phyloP scores from a whole-genome alignment of 2,329 filamentous ascomycete species.

The Diaporthe sp. region DNA sequence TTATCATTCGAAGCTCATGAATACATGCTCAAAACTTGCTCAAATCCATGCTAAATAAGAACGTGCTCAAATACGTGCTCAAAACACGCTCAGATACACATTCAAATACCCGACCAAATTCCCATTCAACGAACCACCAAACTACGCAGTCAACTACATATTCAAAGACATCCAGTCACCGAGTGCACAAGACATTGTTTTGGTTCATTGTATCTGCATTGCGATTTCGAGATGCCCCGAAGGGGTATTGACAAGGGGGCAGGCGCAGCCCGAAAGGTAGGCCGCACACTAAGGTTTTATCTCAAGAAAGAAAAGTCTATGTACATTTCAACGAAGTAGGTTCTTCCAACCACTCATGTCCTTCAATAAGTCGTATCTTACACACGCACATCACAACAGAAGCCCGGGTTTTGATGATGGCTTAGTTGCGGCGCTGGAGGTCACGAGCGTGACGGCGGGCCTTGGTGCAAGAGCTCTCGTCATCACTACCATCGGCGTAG shows the following conservation, averaged over 20 bases:
- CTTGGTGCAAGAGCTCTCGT: constrained; percentile 27
- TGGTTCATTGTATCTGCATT: constrained; percentile 25
- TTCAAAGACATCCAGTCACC: background rate
- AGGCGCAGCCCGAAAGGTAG: constrained; percentile 21
- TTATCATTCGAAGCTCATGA: accelerated
- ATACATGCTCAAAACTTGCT: background rate
- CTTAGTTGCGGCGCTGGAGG: constrained; percentile 29
- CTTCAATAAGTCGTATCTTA: constrained; percentile 4
- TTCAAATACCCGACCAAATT: background rate
- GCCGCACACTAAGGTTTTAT: constrained; percentile 21
- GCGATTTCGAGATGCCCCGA: constrained; percentile 12
- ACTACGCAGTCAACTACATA: background rate
- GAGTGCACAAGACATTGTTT: too few relatives aligned
- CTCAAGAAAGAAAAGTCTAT: constrained; percentile 27
- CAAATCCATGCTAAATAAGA: background rate
- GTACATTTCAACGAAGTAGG: constrained; percentile 33
- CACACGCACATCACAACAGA: background rate
- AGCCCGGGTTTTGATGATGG: background rate
- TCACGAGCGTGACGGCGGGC: constrained; percentile 39
- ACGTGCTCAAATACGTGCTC: background rate
- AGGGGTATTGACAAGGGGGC: constrained; percentile 10
- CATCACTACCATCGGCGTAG: constrained; percentile 17
- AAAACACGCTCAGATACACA: background rate
- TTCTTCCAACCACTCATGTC: constrained; percentile 3
- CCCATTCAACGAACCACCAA: background rate